These are phyloP conservation scores for Anisogramma anomala DNA, from an alignment of 2,329 filamentous ascomycete species.

Conservation along the genomic window DNA sequence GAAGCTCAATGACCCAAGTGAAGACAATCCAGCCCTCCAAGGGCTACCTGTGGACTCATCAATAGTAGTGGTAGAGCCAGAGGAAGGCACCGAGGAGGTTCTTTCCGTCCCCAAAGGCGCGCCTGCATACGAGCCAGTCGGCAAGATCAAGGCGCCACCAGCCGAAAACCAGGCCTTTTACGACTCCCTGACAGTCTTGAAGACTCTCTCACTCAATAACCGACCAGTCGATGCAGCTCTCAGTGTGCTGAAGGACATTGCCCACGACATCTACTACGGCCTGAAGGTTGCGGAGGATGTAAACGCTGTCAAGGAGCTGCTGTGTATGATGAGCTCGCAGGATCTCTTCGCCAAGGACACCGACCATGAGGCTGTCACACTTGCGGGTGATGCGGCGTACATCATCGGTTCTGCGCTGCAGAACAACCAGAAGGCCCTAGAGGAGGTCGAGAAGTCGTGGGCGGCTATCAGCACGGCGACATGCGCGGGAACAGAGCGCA, in stretches of 20 bases:
- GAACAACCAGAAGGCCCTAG: conserved; percentile 53
- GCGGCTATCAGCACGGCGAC: conserved; percentile 25
- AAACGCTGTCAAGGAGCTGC: conserved; percentile 40
- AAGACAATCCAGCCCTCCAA: conserved; percentile 34
- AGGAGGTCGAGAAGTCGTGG: conserved; percentile 39
- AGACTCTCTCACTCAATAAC: conserved; percentile 22
- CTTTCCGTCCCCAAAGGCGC: conserved; percentile 34
- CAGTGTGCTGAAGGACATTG: conserved; percentile 48
- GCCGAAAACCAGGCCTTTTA: conserved; percentile 31
- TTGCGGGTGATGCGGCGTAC: conserved; percentile 39
- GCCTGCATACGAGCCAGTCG: conserved; percentile 45
- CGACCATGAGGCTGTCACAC: conserved; percentile 18
- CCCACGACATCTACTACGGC: conserved; percentile 61
- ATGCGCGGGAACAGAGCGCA: conserved; percentile 23
- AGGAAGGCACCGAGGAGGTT: conserved; percentile 33
- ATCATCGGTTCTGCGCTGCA: conserved; percentile 47
- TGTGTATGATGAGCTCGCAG: conserved; percentile 40
- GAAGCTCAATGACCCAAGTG: conserved; percentile 50
- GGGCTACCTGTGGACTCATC: conserved; percentile 42
- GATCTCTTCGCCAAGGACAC: conserved; percentile 16
- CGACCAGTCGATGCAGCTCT: conserved; percentile 38
- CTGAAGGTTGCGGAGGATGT: conserved; percentile 47
- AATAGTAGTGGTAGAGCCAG: conserved; percentile 42
- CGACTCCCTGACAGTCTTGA: conserved; percentile 38
- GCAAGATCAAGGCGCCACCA: conserved; percentile 43